These are phyloP conservation scores for Penicillium odoratum DNA, from an alignment of 495 filamentous ascomycete genomes.

Conservation along the genomic window DNA sequence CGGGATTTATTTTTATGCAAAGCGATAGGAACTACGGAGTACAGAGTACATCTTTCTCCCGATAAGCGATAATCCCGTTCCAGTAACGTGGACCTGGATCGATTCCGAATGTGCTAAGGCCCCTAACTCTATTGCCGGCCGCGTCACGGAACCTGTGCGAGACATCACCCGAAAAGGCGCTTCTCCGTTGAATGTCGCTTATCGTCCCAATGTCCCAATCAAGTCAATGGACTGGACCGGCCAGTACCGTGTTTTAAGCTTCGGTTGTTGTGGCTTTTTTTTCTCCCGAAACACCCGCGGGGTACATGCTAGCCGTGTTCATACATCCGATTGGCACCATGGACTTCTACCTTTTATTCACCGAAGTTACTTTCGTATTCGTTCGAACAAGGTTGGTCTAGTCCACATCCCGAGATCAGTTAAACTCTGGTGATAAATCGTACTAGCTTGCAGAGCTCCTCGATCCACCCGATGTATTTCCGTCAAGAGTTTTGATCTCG, in stretches of 20 bases:
- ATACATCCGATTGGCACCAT: neutral
- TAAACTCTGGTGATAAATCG: no score
- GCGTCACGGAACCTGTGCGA: slow-evolving; percentile 6
- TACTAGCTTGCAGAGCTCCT: no score
- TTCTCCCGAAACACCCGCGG: neutral
- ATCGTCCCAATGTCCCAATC: neutral
- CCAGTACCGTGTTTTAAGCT: neutral
- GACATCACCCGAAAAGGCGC: neutral
- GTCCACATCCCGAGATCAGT: neutral
- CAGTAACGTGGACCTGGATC: neutral
- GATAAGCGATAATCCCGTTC: no score
- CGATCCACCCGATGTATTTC: no score
- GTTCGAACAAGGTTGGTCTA: neutral
- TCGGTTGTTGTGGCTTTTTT: neutral
- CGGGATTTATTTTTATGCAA: neutral
- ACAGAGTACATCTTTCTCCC: no score
- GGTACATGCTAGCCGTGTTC: neutral
- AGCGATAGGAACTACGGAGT: neutral
- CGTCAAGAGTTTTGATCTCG: no score
- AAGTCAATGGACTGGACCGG: neutral
- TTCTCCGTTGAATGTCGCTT: neutral
- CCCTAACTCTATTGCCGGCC: slow-evolving; percentile 1
- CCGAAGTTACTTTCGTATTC: neutral
- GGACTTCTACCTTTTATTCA: neutral
- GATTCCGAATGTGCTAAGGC: neutral